Evolutionary conservation across 2,329 filamentous ascomycete species (phyloP), one percentile per base, ranked within the genome.

Genomic region (Colletotrichum somersetense): DNA sequence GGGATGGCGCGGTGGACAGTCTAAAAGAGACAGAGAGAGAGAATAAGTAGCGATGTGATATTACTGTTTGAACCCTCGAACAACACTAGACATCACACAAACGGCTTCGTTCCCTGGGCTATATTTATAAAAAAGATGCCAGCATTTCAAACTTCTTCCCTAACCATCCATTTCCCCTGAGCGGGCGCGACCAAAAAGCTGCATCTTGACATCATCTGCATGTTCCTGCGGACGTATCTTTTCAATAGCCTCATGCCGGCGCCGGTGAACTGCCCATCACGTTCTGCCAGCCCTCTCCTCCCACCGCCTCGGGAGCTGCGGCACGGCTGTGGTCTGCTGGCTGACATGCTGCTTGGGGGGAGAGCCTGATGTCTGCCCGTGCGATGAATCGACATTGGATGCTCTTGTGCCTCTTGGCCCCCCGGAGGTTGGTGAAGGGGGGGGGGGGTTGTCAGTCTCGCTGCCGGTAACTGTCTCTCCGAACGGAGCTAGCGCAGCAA

Each of bases 181-280:
- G 16, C 18, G 1, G 18, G 16, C 8, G 42, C 8, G 42, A 44
- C 16, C 2, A 20, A 4, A 20, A 44, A 44, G 8, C 14, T 38
- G 14, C 35, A 42, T 40, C 33, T 42, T 16, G 11, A 26, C 10
- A 42, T 26, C 2, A 42, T 16, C 35, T 58, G 55, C 55, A 58
- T 16, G 55, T 12, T 58, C 55, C 55, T 38, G n/a, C 35, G 35
- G 55, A 23, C 55, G 23, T 18, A 11, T 46, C 12, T 48, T 42
- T 57, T 8, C 35, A 42, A 42, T 58, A 58, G 55, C 35, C 55
- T 58, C 55, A 58, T 58, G 55, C 55, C 55, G 55, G 55, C 55
- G 55, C 55, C 55, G 55, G 55, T 14, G 16, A 42, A 23, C 42
- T 18, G 10, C 53, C 20, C 33, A 56, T 11, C 14, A 12, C 33